Percentiles rank a stretch among this genome's conserved stretches.
phyloP scores from a whole-genome alignment of 1,139 yeast species.

The Meyerozyma sp. region DNA sequence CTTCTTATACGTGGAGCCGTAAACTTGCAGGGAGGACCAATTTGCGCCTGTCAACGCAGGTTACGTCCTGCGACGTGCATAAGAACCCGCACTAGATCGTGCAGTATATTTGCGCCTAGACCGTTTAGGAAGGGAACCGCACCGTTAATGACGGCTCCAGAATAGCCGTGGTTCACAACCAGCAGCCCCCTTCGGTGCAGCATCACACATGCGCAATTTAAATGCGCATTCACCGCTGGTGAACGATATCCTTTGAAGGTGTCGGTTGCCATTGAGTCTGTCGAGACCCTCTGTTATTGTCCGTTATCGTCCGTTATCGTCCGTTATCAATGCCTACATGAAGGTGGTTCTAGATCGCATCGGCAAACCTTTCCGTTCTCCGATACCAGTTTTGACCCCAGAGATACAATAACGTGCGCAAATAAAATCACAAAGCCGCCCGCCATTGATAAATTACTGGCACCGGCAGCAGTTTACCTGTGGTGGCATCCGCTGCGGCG shows the following conservation, averaged over 20 bases:
- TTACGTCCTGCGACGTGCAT: constrained; percentile 1
- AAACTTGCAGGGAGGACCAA: background rate
- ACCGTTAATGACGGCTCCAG: background rate
- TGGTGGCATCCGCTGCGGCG: too few relatives aligned
- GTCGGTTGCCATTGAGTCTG: too few relatives aligned
- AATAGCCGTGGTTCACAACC: background rate
- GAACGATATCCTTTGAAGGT: too few relatives aligned
- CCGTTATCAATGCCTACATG: background rate
- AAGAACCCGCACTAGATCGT: constrained; percentile 1
- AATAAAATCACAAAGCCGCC: too few relatives aligned
- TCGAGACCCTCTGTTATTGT: background rate
- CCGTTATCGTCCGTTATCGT: background rate
- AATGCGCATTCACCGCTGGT: background rate
- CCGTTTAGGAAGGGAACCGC: background rate
- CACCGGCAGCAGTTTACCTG: too few relatives aligned
- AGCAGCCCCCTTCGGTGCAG: background rate
- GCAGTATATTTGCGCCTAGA: background rate
- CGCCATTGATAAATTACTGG: too few relatives aligned
- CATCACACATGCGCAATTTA: background rate
- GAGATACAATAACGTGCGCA: too few relatives aligned
- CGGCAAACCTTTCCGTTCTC: background rate
- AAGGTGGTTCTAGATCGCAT: background rate
- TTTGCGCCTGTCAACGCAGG: background rate
- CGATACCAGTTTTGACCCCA: background rate
- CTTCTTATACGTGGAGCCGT: background rate